Evolutionary conservation across 305 asterid species (phyloP).

Genomic region (Striga hermonthica): DNA sequence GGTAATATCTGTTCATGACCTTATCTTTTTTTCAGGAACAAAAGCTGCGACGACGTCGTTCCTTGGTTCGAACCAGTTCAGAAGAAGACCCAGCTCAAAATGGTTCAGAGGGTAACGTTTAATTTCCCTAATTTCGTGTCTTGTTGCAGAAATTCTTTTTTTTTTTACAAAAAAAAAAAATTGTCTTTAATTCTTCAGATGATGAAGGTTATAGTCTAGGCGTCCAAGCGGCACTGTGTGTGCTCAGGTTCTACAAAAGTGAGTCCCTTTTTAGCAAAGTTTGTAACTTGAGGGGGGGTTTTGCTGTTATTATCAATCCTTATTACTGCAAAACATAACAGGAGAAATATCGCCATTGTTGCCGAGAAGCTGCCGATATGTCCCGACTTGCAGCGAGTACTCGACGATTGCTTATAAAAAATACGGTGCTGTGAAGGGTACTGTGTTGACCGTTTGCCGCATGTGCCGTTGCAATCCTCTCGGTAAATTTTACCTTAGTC

Average conservation of each 20-base stretch:
- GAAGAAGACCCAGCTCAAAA: slow-evolving; percentile 40
- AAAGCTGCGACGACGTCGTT: slow-evolving; percentile 33
- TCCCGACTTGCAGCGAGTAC: slow-evolving; percentile 93
- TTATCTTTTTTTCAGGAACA: slow-evolving; percentile 23
- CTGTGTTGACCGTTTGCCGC: slow-evolving; percentile 78
- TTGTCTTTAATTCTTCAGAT: slow-evolving; percentile 40
- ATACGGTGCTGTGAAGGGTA: slow-evolving; percentile 78
- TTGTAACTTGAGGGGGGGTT: slow-evolving; percentile 3
- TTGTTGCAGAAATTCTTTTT: slow-evolving; percentile 2
- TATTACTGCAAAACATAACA: slow-evolving; percentile 30
- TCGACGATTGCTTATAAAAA: slow-evolving; percentile 94
- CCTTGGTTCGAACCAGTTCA: slow-evolving; percentile 33
- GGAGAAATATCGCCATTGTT: slow-evolving; percentile 89
- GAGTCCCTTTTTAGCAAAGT: slow-evolving; percentile 29
- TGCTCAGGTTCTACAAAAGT: slow-evolving; percentile 84
- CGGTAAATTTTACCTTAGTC: slow-evolving; percentile 38
- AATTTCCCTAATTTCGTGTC: not conserved
- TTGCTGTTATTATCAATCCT: not conserved
- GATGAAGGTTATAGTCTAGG: slow-evolving; percentile 58
- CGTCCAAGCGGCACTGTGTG: slow-evolving; percentile 66
- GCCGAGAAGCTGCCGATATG: slow-evolving; percentile 81
- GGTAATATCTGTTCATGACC: not conserved
- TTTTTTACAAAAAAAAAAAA: not conserved
- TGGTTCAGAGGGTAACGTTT: slow-evolving; percentile 36
- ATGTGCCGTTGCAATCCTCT: slow-evolving; percentile 94